Evolutionary conservation across 192 early-diverging fungal species (phyloP).

Genomic region (Coemansia furcata): DNA sequence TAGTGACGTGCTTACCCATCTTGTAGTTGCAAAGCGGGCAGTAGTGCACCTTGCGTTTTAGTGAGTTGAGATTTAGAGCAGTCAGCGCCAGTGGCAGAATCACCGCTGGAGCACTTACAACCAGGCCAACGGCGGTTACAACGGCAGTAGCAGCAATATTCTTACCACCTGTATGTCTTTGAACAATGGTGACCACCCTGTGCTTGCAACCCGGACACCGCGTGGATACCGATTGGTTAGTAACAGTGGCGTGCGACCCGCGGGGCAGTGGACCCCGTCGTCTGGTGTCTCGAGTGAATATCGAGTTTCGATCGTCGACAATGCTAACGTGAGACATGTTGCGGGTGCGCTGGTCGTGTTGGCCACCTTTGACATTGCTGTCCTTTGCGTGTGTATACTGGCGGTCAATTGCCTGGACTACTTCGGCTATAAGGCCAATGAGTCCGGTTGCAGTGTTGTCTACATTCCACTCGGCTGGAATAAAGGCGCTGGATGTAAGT

Average conservation of each 20-base stretch:
- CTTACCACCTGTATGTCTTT: conserved; percentile 38
- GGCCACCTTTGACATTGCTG: neutral
- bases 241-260: conserved; percentile 29
- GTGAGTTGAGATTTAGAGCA: conserved; percentile 33
- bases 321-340: conserved; percentile 29
- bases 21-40: conserved; percentile 47
- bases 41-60: conserved; percentile 48
- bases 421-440: conserved; percentile 26
- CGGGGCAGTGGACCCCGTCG: conserved; percentile 22
- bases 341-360: conserved; percentile 3
- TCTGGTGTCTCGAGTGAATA: conserved; percentile 23
- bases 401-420: conserved; percentile 34
- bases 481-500: conserved; percentile 41
- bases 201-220: conserved; percentile 34
- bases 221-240: conserved; percentile 23
- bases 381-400: conserved; percentile 13
- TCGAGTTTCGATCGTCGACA: conserved; percentile 29
- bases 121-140: conserved; percentile 34
- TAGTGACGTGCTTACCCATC: conserved; percentile 45
- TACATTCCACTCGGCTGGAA: conserved; percentile 33
- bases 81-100: conserved; percentile 47
- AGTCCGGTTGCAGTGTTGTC: conserved; percentile 18
- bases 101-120: conserved; percentile 32
- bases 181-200: conserved; percentile 34
- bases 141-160: conserved; percentile 42